Conservation (phyloP, 208 protist genomes). For the Hexamita inflata region DNA sequence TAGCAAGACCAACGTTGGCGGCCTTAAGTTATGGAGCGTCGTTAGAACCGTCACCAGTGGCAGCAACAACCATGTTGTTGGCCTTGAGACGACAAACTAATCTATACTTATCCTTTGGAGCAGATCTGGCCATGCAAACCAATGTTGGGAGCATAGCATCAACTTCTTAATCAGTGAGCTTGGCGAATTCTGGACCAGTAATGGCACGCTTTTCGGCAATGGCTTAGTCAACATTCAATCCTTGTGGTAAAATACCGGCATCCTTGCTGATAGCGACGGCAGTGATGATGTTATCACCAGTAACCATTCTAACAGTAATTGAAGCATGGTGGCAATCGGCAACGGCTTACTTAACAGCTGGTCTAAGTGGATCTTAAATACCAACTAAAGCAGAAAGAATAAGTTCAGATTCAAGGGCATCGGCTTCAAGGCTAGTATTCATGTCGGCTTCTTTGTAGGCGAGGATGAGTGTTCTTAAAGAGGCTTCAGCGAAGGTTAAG, state of each 20-base stretch:
- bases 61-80: conserved; percentile 37
- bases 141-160: conserved; percentile 51
- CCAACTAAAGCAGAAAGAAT: conserved; percentile 22
- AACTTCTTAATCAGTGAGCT: conserved; percentile 55
- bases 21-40: conserved; percentile 79
- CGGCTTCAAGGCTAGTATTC: not conserved
- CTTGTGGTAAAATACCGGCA: conserved; percentile 51
- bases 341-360: conserved; percentile 9
- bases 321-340: conserved; percentile 49
- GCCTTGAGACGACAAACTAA: conserved; percentile 26
- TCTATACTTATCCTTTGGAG: conserved; percentile 39
- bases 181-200: conserved; percentile 57
- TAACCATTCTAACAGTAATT: conserved; percentile 72
- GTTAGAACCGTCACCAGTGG: conserved; percentile 58
- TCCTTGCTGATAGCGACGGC: conserved; percentile 56
- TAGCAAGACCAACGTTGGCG: conserved; percentile 85
- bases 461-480: conserved; percentile 29
- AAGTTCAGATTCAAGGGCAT: conserved; percentile 20
- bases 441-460: not conserved
- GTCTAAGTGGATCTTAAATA: conserved; percentile 31
- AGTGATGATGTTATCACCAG: conserved; percentile 62
- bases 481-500: not conserved
- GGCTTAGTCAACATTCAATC: conserved; percentile 64
- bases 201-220: not conserved
- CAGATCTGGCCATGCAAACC: conserved; percentile 51